A percentile compares a stretch with the other conserved stretches of the same genome.
These are phyloP conservation scores for Neurospora hispaniola DNA, from an alignment of 495 filamentous ascomycete species.

Conservation along the genomic window DNA sequence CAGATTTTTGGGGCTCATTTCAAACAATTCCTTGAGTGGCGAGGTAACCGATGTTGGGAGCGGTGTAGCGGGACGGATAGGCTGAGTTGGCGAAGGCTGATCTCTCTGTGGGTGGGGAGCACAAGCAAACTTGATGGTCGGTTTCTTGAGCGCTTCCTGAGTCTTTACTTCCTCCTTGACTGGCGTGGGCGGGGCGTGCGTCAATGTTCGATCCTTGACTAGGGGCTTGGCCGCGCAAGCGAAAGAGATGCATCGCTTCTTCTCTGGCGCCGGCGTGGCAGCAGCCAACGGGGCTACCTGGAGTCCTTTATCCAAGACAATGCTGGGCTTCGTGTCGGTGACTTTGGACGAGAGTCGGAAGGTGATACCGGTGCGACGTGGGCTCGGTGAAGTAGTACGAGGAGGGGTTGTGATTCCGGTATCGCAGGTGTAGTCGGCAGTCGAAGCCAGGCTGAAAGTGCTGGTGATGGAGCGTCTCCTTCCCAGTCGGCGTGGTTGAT, in stretches of 20 bases:
- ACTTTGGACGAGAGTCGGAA: constrained; percentile 10
- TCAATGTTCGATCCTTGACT: constrained; percentile 17
- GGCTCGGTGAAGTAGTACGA: constrained; percentile 80
- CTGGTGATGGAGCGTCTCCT: constrained; percentile 63
- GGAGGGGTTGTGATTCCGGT: constrained; percentile 85
- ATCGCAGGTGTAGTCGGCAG: constrained; percentile 82
- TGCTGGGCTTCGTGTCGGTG: not conserved
- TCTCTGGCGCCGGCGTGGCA: constrained; percentile 24
- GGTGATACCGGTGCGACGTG: constrained; percentile 44
- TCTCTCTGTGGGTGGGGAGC: constrained; percentile 7
- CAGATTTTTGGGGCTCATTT: constrained; percentile 21
- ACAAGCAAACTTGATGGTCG: constrained; percentile 44
- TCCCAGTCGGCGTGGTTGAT: constrained; percentile 6
- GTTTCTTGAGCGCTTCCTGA: constrained; percentile 28
- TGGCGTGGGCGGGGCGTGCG: constrained; percentile 17
- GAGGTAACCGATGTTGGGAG: constrained; percentile 7
- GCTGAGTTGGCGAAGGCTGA: constrained; percentile 7
- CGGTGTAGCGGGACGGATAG: constrained; percentile 12
- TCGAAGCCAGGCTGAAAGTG: constrained; percentile 67
- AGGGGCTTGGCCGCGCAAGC: constrained; percentile 55
- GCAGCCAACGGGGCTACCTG: constrained; percentile 9
- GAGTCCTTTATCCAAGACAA: not conserved
- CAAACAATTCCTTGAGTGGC: constrained; percentile 1
- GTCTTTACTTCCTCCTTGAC: constrained; percentile 11
- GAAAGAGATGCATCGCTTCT: constrained; percentile 85